Base-by-base conservation (phyloP, 2,329 filamentous ascomycete species). In the Escovopsis sp. region DNA sequence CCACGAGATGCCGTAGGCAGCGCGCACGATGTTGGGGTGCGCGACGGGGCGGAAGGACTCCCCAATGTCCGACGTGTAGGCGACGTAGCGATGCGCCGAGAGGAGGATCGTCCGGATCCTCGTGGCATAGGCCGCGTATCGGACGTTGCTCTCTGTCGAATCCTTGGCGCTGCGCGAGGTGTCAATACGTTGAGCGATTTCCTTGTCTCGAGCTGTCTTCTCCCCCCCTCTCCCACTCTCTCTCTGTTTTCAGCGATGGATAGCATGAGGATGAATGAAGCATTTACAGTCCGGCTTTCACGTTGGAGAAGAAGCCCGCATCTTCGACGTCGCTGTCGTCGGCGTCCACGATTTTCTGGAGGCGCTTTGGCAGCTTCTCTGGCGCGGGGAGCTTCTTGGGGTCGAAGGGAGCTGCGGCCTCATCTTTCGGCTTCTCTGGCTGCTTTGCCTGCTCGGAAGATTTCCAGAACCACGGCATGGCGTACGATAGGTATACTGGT, bases 41-140 rank as follows among this genome's bases (percentile, higher is more conserved):
- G 89, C 88, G 33, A 98, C 74, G 0, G 91, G 91, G 2, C 91
- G 78, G 64, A 98, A 98, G 0, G 84, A 93, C 62, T 98, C 91
- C 58, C 91, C 91, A 48, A 98, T 89, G 55, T 96, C 89, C 15
- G 81, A 88, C 0, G 91, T 96, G 60, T 98, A 98, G 43, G 91
- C 91, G 39, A 98, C 87, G 56, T 98, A 98, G 54, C 91, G 81
- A 56, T 96, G 91, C 4, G 88, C 88, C 13, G 84, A 86, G 51
- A 88, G 68, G 54, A 98, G 77, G 50, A 96, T 84, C 7, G 88
- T 94, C 47, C 85, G 79, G 47, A 91, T 66, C 39, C 91, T 80
- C 45, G 80, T 78, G 38, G 86, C 85, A 64, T 98, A 98, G 51
- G 84, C 91, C 43, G 88, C 89, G 64, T 96, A 98, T 55, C 91